Conservation (phyloP, 2,329 filamentous ascomycete genomes). For the Penicillium expansum region DNA sequence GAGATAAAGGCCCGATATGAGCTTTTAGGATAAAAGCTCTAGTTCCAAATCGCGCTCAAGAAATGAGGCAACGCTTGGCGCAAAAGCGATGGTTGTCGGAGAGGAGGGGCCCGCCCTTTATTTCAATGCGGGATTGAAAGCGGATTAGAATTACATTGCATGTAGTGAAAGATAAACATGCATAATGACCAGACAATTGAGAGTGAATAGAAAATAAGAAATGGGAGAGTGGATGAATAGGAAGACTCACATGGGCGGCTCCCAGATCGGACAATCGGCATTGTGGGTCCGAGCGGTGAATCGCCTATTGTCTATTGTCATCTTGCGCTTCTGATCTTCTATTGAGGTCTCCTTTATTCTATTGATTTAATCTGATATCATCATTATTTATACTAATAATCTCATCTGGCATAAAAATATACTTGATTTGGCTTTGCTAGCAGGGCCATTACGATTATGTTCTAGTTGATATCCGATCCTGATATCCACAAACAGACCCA, state of each 20-base stretch:
- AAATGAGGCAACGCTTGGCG: not conserved
- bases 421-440: not conserved
- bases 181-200: slow-evolving; percentile 2
- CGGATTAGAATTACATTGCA: slow-evolving; percentile 13
- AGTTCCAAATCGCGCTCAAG: not conserved
- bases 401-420: not conserved
- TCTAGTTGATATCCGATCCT: not conserved
- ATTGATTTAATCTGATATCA: not conserved
- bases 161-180: slow-evolving; percentile 1
- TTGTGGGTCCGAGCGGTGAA: slow-evolving; percentile 13
- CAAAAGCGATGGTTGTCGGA: slow-evolving; percentile 2
- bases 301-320: not conserved
- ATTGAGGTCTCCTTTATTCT: not conserved
- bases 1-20: not conserved
- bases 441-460: too few species aligned
- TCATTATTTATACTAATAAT: not conserved
- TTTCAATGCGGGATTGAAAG: slow-evolving; percentile 6
- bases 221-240: not conserved
- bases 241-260: slow-evolving; percentile 1
- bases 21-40: not conserved
- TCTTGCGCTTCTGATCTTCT: not conserved
- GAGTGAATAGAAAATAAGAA: not conserved
- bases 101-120: slow-evolving; percentile 10
- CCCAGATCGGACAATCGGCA: slow-evolving; percentile 9
- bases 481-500: not conserved